Conservation (phyloP, 2,329 filamentous ascomycete genomes). For the Lachnellula willkommii region DNA sequence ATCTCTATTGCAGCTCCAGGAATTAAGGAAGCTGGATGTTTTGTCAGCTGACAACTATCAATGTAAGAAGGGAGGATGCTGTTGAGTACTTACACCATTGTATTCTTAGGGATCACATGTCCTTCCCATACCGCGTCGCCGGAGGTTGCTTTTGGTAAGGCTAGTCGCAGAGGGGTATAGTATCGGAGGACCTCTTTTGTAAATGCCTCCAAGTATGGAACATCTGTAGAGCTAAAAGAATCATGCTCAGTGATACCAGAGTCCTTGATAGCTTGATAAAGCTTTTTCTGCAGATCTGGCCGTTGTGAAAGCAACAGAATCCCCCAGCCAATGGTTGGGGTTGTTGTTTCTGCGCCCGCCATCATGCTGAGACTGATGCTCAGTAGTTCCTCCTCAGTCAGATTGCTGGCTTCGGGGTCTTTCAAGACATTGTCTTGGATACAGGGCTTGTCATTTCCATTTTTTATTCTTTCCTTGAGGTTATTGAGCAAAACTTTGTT, state of each 20-base stretch:
- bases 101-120: constrained; percentile 52
- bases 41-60: too few species aligned
- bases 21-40: constrained; percentile 23
- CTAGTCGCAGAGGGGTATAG: constrained; percentile 61
- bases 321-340: constrained; percentile 18
- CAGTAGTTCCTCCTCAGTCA: constrained; percentile 57
- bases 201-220: constrained; percentile 59
- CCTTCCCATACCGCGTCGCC: constrained; percentile 54
- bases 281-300: constrained; percentile 51
- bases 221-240: constrained; percentile 58
- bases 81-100: constrained; percentile 37
- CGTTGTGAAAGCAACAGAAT: constrained; percentile 26
- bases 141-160: constrained; percentile 54
- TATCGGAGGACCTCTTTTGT: constrained; percentile 60
- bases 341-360: constrained; percentile 4
- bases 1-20: constrained; percentile 38
- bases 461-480: constrained; percentile 53
- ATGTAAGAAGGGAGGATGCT: too few species aligned
- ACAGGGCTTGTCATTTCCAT: constrained; percentile 54
- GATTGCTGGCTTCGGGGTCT: constrained; percentile 55
- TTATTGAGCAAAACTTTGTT: constrained; percentile 51
- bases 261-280: constrained; percentile 53
- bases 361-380: constrained; percentile 63
- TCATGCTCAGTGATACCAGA: constrained; percentile 46
- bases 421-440: constrained; percentile 61